phyloP scores from a whole-genome alignment of 495 filamentous ascomycete genomes.

The Penicillium steckii region DNA sequence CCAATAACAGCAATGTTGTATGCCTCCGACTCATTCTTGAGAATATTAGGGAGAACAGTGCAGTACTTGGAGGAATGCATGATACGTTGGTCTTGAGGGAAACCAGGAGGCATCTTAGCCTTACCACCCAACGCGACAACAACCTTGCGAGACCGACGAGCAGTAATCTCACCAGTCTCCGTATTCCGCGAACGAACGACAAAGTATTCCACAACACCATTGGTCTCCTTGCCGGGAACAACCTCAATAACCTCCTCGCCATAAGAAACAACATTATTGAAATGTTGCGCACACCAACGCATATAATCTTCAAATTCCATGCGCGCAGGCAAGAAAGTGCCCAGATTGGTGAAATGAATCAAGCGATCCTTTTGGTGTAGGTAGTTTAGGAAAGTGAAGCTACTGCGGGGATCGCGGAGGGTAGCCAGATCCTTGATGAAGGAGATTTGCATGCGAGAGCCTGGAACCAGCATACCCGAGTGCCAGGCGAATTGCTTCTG shows the following conservation, averaged over 20 bases:
- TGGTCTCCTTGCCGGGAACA: conserved; percentile 37
- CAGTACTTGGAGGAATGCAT: conserved; percentile 92
- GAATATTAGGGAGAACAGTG: conserved; percentile 55
- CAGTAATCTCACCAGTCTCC: conserved; percentile 48
- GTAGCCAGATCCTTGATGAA: conserved; percentile 97
- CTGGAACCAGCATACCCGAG: conserved; percentile 89
- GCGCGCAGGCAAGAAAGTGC: conserved; percentile 82
- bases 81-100: conserved; percentile 65
- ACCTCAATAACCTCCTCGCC: conserved; percentile 68
- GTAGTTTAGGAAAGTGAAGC: conserved; percentile 97
- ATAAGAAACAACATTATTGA: conserved; percentile 76
- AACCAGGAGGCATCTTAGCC: conserved; percentile 68
- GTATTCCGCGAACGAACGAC: conserved; percentile 53
- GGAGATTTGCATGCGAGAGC: conserved; percentile 95
- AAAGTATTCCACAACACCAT: conserved; percentile 51
- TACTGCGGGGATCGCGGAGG: conserved; percentile 78
- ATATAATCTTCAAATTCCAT: conserved; percentile 95
- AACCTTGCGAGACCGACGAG: conserved; percentile 71
- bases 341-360: conserved; percentile 84
- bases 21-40: conserved; percentile 53
- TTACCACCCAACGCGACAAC: conserved; percentile 83
- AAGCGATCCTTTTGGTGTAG: conserved; percentile 75
- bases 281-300: conserved; percentile 82
- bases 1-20: conserved; percentile 83
- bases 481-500: conserved; percentile 89